Evolutionary conservation across 73 alveolate genomes (phyloP), one percentile per base, ranked within the genome.

Genomic region (Blepharisma stoltei): DNA sequence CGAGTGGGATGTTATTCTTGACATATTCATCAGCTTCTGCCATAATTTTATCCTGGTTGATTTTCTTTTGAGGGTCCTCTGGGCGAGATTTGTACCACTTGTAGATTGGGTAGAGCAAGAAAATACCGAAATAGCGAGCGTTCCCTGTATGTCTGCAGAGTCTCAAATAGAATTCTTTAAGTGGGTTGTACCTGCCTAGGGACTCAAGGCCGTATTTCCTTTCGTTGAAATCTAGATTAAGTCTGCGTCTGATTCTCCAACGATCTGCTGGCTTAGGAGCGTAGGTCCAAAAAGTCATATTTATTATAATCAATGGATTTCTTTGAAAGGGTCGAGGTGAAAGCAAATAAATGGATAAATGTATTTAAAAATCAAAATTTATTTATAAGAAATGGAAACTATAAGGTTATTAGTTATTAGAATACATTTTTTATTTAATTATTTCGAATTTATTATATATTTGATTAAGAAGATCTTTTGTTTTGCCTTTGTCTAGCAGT

Each of bases 261-360:
- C 79, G 20, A n/a, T 14, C 1, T 7, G 79, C 43, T 32, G 41
- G 41, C 60, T 69, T 69, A 3, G 69, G 69, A 14, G 79, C 79
- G 60, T 14, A 69, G 41, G 79, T 37, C 79, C 79, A 69, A 43
- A 69, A 69, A 18, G 79, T 69, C 79, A 69, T 69, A 9, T 69
- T 18, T 69, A 69, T n/a, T 52, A 52, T 52, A 32, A 32, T 32
- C 41, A 32, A 32, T 32, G 41, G 41, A 32, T 32, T 32, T 32
- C 41, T 32, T 32, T 32, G 41, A 32, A 32, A 32, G 41, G 41
- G 41, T 32, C 41, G 41, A 32, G 41, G 41, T 32, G 41, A 32
- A 32, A 32, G 41, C 41, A 32, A 32, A 32, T 32, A 32, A 32
- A 32, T 32, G 41, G 41, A 32, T 32, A 32, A 32, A 32, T 32